Percentiles rank a stretch among this genome's conserved stretches.
Conservation (phyloP, 208 protist species). For the Borovskyia barvae region DNA sequence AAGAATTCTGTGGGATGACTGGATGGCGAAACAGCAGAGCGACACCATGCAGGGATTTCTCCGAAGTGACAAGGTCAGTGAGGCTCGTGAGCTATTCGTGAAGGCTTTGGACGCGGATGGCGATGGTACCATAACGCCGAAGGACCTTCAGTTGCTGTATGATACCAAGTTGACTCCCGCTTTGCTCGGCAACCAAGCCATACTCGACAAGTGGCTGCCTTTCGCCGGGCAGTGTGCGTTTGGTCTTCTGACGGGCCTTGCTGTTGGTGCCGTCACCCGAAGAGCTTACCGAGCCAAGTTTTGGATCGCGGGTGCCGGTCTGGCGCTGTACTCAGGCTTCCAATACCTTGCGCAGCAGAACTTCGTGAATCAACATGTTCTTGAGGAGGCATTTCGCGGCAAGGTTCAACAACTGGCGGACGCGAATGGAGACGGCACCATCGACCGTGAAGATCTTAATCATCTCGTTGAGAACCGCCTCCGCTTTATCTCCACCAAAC, state of each 20-base stretch:
- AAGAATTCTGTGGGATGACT: conserved; percentile 37
- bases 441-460: conserved; percentile 53
- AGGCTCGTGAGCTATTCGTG: conserved; percentile 25
- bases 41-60: conserved; percentile 30
- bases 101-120: conserved; percentile 56
- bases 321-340: conserved; percentile 34
- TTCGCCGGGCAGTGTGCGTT: conserved; percentile 51
- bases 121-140: conserved; percentile 57
- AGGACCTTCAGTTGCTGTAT: conserved; percentile 73
- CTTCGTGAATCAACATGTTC: conserved; percentile 45
- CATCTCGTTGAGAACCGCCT: conserved; percentile 55
- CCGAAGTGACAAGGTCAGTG: conserved; percentile 30
- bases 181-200: conserved; percentile 22
- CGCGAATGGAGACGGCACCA: conserved; percentile 52
- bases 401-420: conserved; percentile 52
- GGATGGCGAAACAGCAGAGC: conserved; percentile 25
- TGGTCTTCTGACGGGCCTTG: conserved; percentile 38
- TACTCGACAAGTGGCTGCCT: conserved; percentile 46
- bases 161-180: conserved; percentile 35
- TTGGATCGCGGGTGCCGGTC: conserved; percentile 35
- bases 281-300: conserved; percentile 42
- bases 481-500: conserved; percentile 51
- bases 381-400: conserved; percentile 42
- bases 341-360: conserved; percentile 70
- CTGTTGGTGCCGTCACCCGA: conserved; percentile 30